phyloP scores from a whole-genome alignment of 768 basidiomycete species.

The Holtermanniella nyarrowii region DNA sequence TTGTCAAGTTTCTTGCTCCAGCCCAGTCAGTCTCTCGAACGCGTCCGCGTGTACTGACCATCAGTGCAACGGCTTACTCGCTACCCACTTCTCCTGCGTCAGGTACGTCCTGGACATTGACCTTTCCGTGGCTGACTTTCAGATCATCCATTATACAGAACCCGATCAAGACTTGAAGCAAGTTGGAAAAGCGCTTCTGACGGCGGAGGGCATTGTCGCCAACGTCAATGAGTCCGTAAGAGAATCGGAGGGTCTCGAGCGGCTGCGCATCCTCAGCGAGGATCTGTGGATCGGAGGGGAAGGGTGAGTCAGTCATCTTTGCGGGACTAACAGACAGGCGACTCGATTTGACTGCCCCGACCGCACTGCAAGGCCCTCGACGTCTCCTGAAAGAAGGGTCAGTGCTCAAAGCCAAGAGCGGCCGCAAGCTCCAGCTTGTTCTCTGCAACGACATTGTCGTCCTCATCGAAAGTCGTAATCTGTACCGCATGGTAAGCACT shows the following conservation, averaged over 20 bases:
- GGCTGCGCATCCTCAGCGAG: constrained; percentile 63
- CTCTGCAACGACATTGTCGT: constrained; percentile 85
- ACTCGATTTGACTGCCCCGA: constrained; percentile 82
- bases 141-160: constrained; percentile 74
- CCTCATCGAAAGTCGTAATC: constrained; percentile 61
- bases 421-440: constrained; percentile 62
- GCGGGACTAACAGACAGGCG: constrained; percentile 44
- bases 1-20: constrained; percentile 80
- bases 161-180: constrained; percentile 52
- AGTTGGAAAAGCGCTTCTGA: constrained; percentile 51
- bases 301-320: constrained; percentile 47
- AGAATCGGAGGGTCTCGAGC: constrained; percentile 66
- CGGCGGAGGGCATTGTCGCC: constrained; percentile 61
- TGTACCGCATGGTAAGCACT: constrained; percentile 68
- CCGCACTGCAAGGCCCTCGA: constrained; percentile 71
- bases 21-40: constrained; percentile 55
- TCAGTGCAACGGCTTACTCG: constrained; percentile 90
- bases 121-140: constrained; percentile 2
- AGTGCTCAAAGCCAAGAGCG: constrained; percentile 72
- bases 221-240: constrained; percentile 83
- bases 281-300: constrained; percentile 71
- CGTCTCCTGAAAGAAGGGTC: constrained; percentile 68
- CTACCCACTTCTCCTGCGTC: constrained; percentile 80
- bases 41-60: neutral
- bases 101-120: constrained; percentile 44